A percentile compares a stretch with the other conserved stretches of the same genome.
phyloP scores from a whole-genome alignment of 2,329 filamentous ascomycete genomes.

The Herpotrichia juniperi region DNA sequence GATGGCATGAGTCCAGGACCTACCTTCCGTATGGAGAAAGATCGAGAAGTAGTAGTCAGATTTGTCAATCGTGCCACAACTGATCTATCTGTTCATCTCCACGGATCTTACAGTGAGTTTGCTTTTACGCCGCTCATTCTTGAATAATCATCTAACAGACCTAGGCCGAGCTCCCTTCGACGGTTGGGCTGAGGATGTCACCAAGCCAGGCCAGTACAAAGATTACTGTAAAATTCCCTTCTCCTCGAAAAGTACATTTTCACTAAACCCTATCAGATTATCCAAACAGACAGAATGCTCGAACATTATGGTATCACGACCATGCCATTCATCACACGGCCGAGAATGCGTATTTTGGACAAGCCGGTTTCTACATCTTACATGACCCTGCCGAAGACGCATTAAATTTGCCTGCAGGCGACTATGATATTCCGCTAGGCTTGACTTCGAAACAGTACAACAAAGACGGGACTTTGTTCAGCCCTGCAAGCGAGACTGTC shows the following conservation, averaged over 20 bases:
- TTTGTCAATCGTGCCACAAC: slow-evolving; percentile 59
- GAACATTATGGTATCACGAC: slow-evolving; percentile 61
- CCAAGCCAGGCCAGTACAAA: slow-evolving; percentile 60
- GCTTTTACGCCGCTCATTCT: not conserved
- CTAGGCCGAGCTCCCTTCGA: slow-evolving; percentile 52
- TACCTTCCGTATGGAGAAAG: slow-evolving; percentile 57
- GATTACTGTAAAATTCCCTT: slow-evolving; percentile 31
- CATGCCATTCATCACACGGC: slow-evolving; percentile 56
- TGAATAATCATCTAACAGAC: not conserved
- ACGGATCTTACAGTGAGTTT: slow-evolving; percentile 54
- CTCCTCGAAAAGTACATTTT: not conserved
- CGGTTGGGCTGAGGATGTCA: slow-evolving; percentile 63
- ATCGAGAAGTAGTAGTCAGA: slow-evolving; percentile 60
- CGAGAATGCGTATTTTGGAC: slow-evolving; percentile 64
- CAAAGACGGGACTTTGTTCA: slow-evolving; percentile 57
- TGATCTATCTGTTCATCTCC: slow-evolving; percentile 60
- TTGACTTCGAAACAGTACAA: slow-evolving; percentile 62
- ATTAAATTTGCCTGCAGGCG: slow-evolving; percentile 58
- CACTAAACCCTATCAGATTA: slow-evolving; percentile 50
- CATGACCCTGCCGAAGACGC: slow-evolving; percentile 57
- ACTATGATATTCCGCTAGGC: slow-evolving; percentile 62
- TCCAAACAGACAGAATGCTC: slow-evolving; percentile 60
- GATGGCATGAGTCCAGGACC: slow-evolving; percentile 64
- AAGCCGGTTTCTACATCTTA: slow-evolving; percentile 64
- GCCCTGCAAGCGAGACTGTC: slow-evolving; percentile 53